Evolutionary conservation across 2,329 filamentous ascomycete genomes (phyloP).

Genomic region (Nemania sp.): DNA sequence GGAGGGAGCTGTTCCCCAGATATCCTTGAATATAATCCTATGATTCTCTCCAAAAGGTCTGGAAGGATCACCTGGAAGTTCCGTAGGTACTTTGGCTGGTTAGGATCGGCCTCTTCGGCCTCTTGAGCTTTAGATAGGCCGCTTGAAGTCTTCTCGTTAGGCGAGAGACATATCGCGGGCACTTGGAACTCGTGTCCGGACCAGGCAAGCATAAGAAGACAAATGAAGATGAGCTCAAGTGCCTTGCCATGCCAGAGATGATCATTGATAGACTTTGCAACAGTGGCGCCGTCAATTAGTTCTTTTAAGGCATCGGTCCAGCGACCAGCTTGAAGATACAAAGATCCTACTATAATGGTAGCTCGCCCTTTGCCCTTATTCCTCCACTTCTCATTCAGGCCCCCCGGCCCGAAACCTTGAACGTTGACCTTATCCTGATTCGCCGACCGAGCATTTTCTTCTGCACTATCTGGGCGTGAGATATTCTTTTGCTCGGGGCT

Average conservation of each 20-base stretch:
- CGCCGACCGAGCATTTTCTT: slow-evolving; percentile 61
- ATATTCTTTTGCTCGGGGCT: slow-evolving; percentile 57
- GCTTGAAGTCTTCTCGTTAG: slow-evolving; percentile 60
- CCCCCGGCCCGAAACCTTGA: slow-evolving; percentile 78
- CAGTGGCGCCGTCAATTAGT: slow-evolving; percentile 81
- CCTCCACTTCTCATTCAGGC: slow-evolving; percentile 80
- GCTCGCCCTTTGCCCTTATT: slow-evolving; percentile 84
- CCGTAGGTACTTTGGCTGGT: slow-evolving; percentile 65
- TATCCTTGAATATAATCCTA: slow-evolving; percentile 78
- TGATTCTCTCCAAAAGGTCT: slow-evolving; percentile 79
- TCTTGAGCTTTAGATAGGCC: slow-evolving; percentile 52
- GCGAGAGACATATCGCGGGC: slow-evolving; percentile 66
- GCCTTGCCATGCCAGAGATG: slow-evolving; percentile 98
- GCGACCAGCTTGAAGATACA: slow-evolving; percentile 89
- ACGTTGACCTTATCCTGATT: slow-evolving; percentile 70
- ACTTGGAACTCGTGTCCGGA: slow-evolving; percentile 84
- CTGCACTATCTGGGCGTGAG: slow-evolving; percentile 55
- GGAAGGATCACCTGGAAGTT: slow-evolving; percentile 72
- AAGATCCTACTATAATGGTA: slow-evolving; percentile 81
- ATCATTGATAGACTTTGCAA: slow-evolving; percentile 84
- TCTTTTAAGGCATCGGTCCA: slow-evolving; percentile 91
- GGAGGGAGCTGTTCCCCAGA: slow-evolving; percentile 78
- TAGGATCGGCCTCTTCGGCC: slow-evolving; percentile 56
- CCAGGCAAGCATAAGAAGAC: slow-evolving; percentile 86
- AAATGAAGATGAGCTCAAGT: slow-evolving; percentile 86